Evolutionary conservation across 305 asterid genomes (phyloP).

Genomic region (Solanum hybrid): DNA sequence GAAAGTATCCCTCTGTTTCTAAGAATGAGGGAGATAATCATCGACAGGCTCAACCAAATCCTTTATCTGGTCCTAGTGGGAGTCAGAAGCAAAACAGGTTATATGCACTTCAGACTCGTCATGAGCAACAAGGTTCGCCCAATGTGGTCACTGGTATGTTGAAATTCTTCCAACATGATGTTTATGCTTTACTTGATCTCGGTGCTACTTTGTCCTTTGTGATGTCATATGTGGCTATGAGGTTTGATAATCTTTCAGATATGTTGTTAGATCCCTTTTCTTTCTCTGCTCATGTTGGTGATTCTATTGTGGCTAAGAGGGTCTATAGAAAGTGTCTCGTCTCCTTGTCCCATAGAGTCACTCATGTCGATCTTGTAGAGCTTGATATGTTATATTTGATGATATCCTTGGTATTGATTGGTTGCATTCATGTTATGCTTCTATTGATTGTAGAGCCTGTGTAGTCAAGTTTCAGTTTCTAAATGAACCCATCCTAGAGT

Average conservation of each 20-base stretch:
- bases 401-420: not conserved
- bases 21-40: no score
- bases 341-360: not conserved
- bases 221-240: not conserved
- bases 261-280: not conserved
- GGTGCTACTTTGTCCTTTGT: not conserved
- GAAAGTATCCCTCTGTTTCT: no score
- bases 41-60: no score
- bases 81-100: no score
- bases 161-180: no score
- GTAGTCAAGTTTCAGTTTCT: not conserved
- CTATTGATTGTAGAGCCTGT: no score
- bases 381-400: not conserved
- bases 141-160: no score
- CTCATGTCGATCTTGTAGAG: not conserved
- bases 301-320: not conserved
- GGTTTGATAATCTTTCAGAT: not conserved
- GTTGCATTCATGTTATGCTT: not conserved
- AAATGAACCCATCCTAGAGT: not conserved
- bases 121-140: no score
- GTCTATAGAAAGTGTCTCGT: not conserved
- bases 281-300: not conserved
- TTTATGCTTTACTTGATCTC: no score
- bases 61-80: no score
- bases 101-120: no score